Conservation (phyloP, 1,284 basidiomycete genomes). For the Ustilago cynodontis region DNA sequence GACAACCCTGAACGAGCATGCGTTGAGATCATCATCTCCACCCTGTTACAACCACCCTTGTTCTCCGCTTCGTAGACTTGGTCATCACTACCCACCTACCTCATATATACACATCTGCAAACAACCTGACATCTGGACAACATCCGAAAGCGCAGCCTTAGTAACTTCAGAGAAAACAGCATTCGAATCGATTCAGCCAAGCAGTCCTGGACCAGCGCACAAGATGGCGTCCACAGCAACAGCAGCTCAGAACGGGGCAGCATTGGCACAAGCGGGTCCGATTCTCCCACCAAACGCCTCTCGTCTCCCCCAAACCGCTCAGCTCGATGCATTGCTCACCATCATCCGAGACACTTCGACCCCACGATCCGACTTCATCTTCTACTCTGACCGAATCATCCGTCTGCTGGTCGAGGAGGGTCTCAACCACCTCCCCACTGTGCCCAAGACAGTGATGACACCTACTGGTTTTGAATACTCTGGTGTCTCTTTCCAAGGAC, state of each 20-base stretch:
- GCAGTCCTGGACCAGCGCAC: background rate
- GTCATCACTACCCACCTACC: background rate
- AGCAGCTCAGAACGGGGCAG: conserved; percentile 22
- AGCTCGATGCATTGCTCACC: conserved; percentile 91
- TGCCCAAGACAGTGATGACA: conserved; percentile 60
- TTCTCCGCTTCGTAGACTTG: background rate
- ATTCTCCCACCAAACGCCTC: conserved; percentile 81
- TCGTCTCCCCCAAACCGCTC: conserved; percentile 81
- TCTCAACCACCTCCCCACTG: conserved; percentile 88
- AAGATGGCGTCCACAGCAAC: conserved; percentile 26
- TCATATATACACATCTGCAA: background rate
- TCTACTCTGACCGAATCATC: conserved; percentile 83
- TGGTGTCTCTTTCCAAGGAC: conserved; percentile 65
- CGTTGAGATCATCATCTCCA: background rate
- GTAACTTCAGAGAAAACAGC: background rate
- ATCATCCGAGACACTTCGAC: conserved; percentile 79
- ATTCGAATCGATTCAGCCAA: too few relatives aligned
- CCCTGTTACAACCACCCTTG: background rate
- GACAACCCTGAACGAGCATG: background rate
- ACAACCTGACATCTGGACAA: background rate
- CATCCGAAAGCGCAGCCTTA: too few relatives aligned
- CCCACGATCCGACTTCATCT: conserved; percentile 89
- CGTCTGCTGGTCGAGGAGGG: conserved; percentile 77
- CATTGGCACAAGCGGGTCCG: conserved; percentile 28
- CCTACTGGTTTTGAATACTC: conserved; percentile 78